Conservation (phyloP, 495 filamentous ascomycete species). For the Trichoderma virens region DNA sequence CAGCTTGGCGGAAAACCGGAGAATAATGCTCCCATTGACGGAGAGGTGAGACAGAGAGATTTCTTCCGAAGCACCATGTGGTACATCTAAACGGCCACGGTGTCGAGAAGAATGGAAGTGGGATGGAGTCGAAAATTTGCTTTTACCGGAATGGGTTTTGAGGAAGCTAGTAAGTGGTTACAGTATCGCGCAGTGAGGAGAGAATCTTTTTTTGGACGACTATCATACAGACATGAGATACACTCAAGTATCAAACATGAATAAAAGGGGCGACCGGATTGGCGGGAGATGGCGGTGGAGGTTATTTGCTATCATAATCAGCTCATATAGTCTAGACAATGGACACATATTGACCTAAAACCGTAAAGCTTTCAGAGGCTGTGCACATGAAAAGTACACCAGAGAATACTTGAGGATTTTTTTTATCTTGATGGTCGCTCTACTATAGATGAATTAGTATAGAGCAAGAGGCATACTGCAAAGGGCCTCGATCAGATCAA, state of each 20-base stretch:
- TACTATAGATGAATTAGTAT: too few relatives aligned
- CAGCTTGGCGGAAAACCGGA: constrained; percentile 13
- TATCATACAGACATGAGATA: not conserved
- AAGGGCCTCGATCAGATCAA: too few relatives aligned
- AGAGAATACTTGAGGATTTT: too few relatives aligned
- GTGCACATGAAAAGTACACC: too few relatives aligned
- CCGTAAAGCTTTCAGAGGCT: too few relatives aligned
- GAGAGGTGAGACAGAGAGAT: constrained; percentile 1
- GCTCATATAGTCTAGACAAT: not conserved
- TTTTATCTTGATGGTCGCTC: too few relatives aligned
- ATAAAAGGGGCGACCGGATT: constrained; percentile 7
- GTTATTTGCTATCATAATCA: not conserved
- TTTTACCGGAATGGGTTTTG: not conserved
- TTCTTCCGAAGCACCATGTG: constrained; percentile 28
- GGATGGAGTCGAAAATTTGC: not conserved
- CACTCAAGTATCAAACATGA: not conserved
- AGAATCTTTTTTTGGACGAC: not conserved
- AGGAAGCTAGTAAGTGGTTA: not conserved
- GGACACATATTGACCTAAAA: not conserved
- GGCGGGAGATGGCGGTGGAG: constrained; percentile 3
- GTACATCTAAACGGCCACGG: constrained; percentile 21
- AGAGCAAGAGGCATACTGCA: too few relatives aligned
- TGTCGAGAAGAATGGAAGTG: not conserved
- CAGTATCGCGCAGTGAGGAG: not conserved
- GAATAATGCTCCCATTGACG: not conserved